These are phyloP conservation scores for Primulina huaijiensis DNA, from an alignment of 257 asterid species.

Conservation along the genomic window DNA sequence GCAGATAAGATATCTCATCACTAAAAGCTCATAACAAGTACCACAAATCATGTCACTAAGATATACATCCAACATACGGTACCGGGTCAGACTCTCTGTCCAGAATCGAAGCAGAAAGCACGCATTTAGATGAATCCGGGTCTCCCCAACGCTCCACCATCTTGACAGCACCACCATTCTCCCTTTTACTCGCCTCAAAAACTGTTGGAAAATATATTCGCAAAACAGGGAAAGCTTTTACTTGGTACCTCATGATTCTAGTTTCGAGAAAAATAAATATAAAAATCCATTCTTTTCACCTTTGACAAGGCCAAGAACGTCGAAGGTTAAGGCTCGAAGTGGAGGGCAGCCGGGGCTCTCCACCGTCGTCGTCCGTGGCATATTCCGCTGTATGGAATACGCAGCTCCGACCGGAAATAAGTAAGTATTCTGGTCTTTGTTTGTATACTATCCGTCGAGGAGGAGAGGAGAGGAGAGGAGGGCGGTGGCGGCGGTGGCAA, in stretches of 20 bases:
- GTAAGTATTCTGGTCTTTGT: background rate
- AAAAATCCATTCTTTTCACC: conserved; percentile 34
- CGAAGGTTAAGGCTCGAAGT: conserved; percentile 73
- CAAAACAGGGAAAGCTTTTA: background rate
- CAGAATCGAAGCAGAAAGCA: conserved; percentile 63
- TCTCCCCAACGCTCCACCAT: conserved; percentile 91
- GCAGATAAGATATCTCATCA: background rate
- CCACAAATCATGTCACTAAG: background rate
- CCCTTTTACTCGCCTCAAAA: conserved; percentile 55
- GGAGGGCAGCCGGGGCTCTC: conserved; percentile 84
- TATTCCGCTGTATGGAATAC: background rate
- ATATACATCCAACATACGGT: conserved; percentile 16
- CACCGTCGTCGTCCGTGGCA: conserved; percentile 82
- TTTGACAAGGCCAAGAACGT: conserved; percentile 81
- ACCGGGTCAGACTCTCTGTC: conserved; percentile 82
- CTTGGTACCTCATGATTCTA: background rate
- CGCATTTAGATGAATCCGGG: conserved; percentile 64
- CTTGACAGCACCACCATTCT: conserved; percentile 48
- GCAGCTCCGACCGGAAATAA: no score
- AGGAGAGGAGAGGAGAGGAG: background rate
- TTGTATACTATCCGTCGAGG: background rate
- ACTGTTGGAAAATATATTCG: conserved; percentile 38
- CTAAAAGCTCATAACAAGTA: background rate
- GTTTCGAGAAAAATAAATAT: background rate
- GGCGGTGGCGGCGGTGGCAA: background rate